Evolutionary conservation across 2,329 filamentous ascomycete genomes (phyloP).

Genomic region (Pyrenophora teres): DNA sequence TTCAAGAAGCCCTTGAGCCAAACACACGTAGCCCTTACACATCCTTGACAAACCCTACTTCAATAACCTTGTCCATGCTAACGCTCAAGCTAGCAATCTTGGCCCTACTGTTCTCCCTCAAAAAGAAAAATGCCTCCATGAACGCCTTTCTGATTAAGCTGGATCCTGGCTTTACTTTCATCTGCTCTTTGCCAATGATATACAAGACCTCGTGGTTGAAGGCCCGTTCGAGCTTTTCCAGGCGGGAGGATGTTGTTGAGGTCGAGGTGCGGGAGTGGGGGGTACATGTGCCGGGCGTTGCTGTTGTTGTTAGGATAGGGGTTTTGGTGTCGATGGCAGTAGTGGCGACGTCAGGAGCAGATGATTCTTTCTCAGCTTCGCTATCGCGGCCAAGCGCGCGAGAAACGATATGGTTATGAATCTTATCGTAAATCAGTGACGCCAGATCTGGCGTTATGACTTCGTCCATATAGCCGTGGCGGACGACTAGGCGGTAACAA

Average conservation of each 20-base stretch:
- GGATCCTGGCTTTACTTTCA: conserved; percentile 49
- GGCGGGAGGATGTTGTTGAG: conserved; percentile 32
- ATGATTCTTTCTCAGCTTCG: conserved; percentile 15
- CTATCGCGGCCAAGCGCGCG: conserved; percentile 36
- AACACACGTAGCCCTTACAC: conserved; percentile 49
- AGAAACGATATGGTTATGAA: conserved; percentile 50
- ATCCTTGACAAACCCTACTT: conserved; percentile 72
- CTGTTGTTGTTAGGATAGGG: not conserved
- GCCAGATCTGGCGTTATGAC: conserved; percentile 68
- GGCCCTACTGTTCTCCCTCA: conserved; percentile 67
- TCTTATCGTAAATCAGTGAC: conserved; percentile 60
- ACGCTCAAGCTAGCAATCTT: conserved; percentile 69
- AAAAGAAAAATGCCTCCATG: conserved; percentile 64
- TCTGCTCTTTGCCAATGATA: conserved; percentile 59
- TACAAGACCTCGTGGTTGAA: conserved; percentile 57
- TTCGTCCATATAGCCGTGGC: conserved; percentile 75
- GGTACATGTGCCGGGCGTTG: not conserved
- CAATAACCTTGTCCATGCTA: conserved; percentile 64
- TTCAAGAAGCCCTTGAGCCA: too few species aligned
- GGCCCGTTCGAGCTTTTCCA: conserved; percentile 49
- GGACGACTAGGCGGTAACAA: conserved; percentile 70
- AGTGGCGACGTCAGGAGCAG: conserved; percentile 3
- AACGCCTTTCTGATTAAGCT: conserved; percentile 53
- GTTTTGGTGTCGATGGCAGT: conserved; percentile 3
- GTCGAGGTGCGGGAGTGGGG: conserved; percentile 17